These are phyloP conservation scores for Phaeodactylum tricornutum DNA, from an alignment of 108 stramenopile genomes.

Conservation along the genomic window DNA sequence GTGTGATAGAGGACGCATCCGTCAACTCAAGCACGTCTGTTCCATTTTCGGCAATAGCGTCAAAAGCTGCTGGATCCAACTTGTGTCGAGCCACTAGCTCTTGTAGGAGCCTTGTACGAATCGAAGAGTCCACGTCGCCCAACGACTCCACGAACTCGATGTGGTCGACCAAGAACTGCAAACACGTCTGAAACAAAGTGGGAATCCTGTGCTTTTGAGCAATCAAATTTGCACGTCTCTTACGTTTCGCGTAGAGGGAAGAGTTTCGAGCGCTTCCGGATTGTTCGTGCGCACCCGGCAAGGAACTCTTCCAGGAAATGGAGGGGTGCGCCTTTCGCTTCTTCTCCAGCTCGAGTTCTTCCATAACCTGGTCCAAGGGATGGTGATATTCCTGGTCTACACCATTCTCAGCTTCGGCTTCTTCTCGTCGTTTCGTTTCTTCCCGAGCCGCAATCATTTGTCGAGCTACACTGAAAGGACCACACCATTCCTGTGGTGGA, in stretches of 20 bases:
- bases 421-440: slow-evolving; percentile 46
- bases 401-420: slow-evolving; percentile 26
- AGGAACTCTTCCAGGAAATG: slow-evolving; percentile 29
- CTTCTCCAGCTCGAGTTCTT: slow-evolving; percentile 20
- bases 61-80: slow-evolving; percentile 63
- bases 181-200: slow-evolving; percentile 50
- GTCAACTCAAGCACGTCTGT: slow-evolving; percentile 63
- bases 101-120: slow-evolving; percentile 47
- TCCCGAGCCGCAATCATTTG: slow-evolving; percentile 76
- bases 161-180: slow-evolving; percentile 53
- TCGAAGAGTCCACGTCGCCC: slow-evolving; percentile 51
- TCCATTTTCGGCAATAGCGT: slow-evolving; percentile 49
- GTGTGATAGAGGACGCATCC: slow-evolving; percentile 63
- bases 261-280: neutral
- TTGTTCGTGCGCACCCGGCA: neutral
- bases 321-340: slow-evolving; percentile 36
- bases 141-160: slow-evolving; percentile 68
- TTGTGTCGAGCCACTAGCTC: slow-evolving; percentile 44
- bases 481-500: slow-evolving; percentile 46
- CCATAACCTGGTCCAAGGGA: slow-evolving; percentile 61
- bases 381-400: slow-evolving; percentile 47
- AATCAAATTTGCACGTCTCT: slow-evolving; percentile 33
- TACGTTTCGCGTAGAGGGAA: slow-evolving; percentile 50
- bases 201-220: slow-evolving; percentile 31
- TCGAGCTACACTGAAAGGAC: slow-evolving; percentile 73